A percentile compares a stretch with the other conserved stretches of the same genome.
Conservation (phyloP, 2,329 filamentous ascomycete species). For the Alternaria rosae region DNA sequence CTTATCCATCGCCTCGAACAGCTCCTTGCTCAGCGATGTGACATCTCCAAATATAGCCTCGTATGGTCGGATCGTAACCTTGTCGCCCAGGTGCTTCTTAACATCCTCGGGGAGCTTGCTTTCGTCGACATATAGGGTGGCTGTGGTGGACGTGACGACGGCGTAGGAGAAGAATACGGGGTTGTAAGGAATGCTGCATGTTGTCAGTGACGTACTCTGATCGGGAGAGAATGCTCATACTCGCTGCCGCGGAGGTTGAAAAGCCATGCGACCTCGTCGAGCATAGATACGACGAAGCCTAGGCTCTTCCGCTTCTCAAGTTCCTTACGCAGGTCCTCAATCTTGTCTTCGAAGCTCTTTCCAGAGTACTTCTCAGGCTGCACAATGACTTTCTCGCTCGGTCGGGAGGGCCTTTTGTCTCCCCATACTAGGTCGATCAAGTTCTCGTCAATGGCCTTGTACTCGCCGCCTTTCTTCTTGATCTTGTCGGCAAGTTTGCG, state of each 20-base stretch:
- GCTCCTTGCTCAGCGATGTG: conserved; percentile 64
- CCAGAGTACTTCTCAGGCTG: conserved; percentile 78
- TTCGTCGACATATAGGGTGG: conserved; percentile 84
- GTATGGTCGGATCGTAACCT: conserved; percentile 82
- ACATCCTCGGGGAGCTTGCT: conserved; percentile 76
- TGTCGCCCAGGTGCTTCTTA: conserved; percentile 71
- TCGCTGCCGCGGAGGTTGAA: conserved; percentile 95
- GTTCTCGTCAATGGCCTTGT: conserved; percentile 80
- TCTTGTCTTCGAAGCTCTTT: conserved; percentile 81
- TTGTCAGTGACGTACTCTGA: conserved; percentile 13
- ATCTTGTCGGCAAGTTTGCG: conserved; percentile 85
- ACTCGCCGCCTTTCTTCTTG: conserved; percentile 81
- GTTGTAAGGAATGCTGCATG: conserved; percentile 82
- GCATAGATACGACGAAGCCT: conserved; percentile 89
- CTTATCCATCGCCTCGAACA: conserved; percentile 45
- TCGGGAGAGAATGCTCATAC: conserved; percentile 47
- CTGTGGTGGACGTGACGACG: conserved; percentile 76
- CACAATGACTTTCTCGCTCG: conserved; percentile 77
- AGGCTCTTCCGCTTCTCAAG: conserved; percentile 87
- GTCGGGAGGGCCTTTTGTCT: conserved; percentile 72
- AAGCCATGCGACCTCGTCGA: conserved; percentile 98
- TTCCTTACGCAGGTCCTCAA: conserved; percentile 87
- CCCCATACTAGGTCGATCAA: conserved; percentile 93
- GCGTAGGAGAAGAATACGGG: conserved; percentile 99
- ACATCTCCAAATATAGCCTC: conserved; percentile 80